Conservation (phyloP, 1,284 basidiomycete species). For the Ustilago trichophora region DNA sequence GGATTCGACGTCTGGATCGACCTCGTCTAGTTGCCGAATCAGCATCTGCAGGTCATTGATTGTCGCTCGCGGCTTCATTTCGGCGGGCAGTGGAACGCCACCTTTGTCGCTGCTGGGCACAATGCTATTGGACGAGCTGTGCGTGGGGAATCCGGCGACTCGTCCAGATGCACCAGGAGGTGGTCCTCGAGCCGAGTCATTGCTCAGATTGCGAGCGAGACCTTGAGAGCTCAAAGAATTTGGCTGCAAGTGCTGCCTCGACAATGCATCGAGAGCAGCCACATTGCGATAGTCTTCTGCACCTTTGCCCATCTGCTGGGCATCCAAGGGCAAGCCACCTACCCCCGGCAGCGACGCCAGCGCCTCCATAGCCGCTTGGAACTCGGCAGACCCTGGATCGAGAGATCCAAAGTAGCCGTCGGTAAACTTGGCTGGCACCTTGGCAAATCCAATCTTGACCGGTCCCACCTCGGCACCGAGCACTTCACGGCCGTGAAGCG, state of each 20-base stretch:
- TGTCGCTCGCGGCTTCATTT: slow-evolving; percentile 65
- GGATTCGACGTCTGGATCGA: slow-evolving; percentile 26
- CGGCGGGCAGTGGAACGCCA: slow-evolving; percentile 62
- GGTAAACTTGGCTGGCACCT: slow-evolving; percentile 73
- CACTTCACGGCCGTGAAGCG: slow-evolving; percentile 92
- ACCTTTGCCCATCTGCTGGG: slow-evolving; percentile 90
- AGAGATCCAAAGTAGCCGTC: slow-evolving; percentile 25
- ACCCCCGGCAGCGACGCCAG: slow-evolving; percentile 71
- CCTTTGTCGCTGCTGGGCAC: slow-evolving; percentile 65
- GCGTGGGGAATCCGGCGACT: slow-evolving; percentile 32
- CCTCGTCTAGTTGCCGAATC: slow-evolving; percentile 84
- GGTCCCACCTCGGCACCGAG: slow-evolving; percentile 93
- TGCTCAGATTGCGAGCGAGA: slow-evolving; percentile 18
- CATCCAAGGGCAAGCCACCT: slow-evolving; percentile 86
- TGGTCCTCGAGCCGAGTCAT: slow-evolving; percentile 15
- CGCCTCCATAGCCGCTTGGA: slow-evolving; percentile 45
- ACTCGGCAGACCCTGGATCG: slow-evolving; percentile 33
- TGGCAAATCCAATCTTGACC: slow-evolving; percentile 94
- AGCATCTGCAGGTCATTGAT: slow-evolving; percentile 84
- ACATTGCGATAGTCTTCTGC: slow-evolving; percentile 94
- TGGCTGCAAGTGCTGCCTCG: slow-evolving; percentile 54
- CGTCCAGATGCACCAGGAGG: slow-evolving; percentile 71
- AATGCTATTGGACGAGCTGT: slow-evolving; percentile 63
- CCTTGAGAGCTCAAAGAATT: slow-evolving; percentile 8
- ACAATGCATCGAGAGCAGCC: slow-evolving; percentile 86